Base-by-base conservation (phyloP, 306 rosid species). In the Clitoria ternatea region DNA sequence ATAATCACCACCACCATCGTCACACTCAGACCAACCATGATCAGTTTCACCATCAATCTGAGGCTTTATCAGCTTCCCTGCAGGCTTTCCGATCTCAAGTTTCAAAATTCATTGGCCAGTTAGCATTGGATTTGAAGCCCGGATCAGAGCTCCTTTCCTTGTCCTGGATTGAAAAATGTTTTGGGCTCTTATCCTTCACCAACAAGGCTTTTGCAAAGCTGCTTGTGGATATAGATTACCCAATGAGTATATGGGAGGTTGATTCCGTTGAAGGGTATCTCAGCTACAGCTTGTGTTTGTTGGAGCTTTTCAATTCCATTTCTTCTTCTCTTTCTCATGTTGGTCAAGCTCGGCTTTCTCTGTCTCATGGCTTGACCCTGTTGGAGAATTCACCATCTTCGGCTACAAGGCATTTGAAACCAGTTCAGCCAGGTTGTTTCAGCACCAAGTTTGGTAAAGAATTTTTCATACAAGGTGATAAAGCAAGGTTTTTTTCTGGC, bases 141-240 rank as follows among this genome's bases (percentile, higher is more conserved):
- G 66, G 48, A 11, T 80, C 83, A 1, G 81, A 77, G 30, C n/a
- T 27, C 32, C 19, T 83, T 42, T 86, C 96, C 10, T 64, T 84
- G 32, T 40, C 78, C 24, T 88, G 90, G 89, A 60, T 88, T 70
- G 80, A 43, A 15, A 77, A 79, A 10, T 79, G 82, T 54, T 73
- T 90, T 29, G 78, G 74, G 43, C 70, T 82, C 33, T 66, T 92
- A 1, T 81, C 87, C 7, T 1, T 60, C 17, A 36, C 77, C 74
- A 72, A 88, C 80, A 71, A 72, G 30, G 85, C 89, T 23, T 90
- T 92, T 53, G 84, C 93, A 17, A 88, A 84, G 76, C 82, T 93
- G 13, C 78, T 84, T 15, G 75, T 50, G 73, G 85, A 82, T 15
- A 70, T 88, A 0, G 96, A 88, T 19, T 74, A 77, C 37, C 94